Base-by-base conservation (phyloP, 2,329 filamentous ascomycete genomes). In the Colletotrichum sansevieriae region DNA sequence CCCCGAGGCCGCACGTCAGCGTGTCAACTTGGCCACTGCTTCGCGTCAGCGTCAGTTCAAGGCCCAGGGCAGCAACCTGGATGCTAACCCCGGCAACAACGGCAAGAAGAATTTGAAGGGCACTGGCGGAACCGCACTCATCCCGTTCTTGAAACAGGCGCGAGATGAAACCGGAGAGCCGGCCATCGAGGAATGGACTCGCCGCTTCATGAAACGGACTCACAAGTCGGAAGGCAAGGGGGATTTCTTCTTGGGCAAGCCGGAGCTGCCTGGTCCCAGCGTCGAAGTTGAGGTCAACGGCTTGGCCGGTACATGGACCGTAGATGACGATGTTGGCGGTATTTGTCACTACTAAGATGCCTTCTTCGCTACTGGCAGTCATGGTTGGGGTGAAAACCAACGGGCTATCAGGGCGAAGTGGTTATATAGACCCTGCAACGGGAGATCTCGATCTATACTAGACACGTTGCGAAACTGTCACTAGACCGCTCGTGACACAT, bases 91-190 rank as follows among this genome's bases (percentile, higher is more conserved):
- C 15, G 81, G 82, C 55, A 81, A 84, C 70, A 82, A 83, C 15
- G 81, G 82, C 55, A 81, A 84, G 70, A 82, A 83, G 75, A 91
- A 91, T 58, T 86, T 97, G 33, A 93, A 92, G 51, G 96, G 96
- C 2, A 99, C 96, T 0, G 96, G 96, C 13, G 96, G 96, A 15
- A 98, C 96, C 0, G 93, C 95, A 0, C 83, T 99, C 65, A 98
- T 99, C 64, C 93, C 95, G 0, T 99, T 99, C 80, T 83, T 99
- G 70, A 98, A 98, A 81, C 96, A 99, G 81, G 96, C 96, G 4
- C 87, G 96, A 33, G 95, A 99, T 75, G 96, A 99, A 84, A 99
- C 96, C 0, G 93, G 93, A 15, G 95, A 98, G 79, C 94, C 94
- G 1, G 94, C 95, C 1, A 91, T 98, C 43, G 86, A 88, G 73